A percentile compares a stretch with the other conserved stretches of the same genome.
These are phyloP conservation scores for Penicillium bovifimosum DNA, from an alignment of 495 filamentous ascomycete species.

Conservation along the genomic window DNA sequence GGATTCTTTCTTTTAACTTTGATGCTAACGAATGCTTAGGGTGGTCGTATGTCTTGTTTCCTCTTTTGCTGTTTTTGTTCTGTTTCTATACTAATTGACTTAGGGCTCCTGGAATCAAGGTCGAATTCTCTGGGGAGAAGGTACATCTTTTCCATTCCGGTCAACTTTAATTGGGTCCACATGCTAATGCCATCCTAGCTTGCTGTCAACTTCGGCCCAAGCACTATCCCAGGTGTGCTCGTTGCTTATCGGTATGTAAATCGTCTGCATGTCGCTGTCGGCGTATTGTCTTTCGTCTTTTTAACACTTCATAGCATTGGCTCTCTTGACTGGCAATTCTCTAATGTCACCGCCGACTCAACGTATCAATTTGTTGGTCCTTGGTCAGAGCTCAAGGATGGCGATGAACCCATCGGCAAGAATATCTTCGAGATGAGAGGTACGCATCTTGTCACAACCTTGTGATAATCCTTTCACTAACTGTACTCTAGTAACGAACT, in stretches of 20 bases:
- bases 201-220: slow-evolving; percentile 56
- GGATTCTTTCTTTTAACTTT: background rate
- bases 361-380: slow-evolving; percentile 56
- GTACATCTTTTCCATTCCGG: slow-evolving; percentile 21
- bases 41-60: slow-evolving; percentile 35
- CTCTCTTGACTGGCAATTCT: slow-evolving; percentile 61
- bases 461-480: background rate
- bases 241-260: slow-evolving; percentile 47
- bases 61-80: background rate
- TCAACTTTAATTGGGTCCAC: background rate
- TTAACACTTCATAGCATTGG: slow-evolving; percentile 37
- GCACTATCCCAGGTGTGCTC: slow-evolving; percentile 51
- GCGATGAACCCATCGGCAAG: slow-evolving; percentile 6
- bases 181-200: slow-evolving; percentile 18
- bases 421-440: slow-evolving; percentile 37
- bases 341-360: slow-evolving; percentile 56
- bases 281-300: background rate
- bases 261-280: background rate
- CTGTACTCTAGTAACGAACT: slow-evolving; percentile 54
- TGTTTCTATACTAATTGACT: slow-evolving; percentile 2
- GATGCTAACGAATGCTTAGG: slow-evolving; percentile 23
- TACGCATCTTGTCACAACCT: slow-evolving; percentile 2
- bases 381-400: slow-evolving; percentile 14
- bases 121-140: slow-evolving; percentile 58
- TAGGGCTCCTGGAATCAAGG: slow-evolving; percentile 55